Conservation (phyloP, 2,329 filamentous ascomycete genomes). For the Aspergillus pseudoviridinutans region DNA sequence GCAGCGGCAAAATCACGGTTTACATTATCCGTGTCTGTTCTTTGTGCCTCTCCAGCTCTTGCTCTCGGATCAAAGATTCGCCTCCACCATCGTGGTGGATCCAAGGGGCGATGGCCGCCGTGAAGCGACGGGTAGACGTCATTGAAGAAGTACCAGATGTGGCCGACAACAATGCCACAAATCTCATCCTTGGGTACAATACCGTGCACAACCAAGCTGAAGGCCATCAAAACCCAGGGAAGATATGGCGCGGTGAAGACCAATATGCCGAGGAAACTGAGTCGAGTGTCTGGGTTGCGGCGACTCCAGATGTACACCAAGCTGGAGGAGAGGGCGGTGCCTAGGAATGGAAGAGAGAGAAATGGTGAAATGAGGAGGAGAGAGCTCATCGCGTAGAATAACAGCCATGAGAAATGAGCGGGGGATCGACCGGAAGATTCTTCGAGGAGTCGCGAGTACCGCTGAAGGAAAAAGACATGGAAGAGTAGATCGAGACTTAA, state of each 20-base stretch:
- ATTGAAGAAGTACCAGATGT: conserved; percentile 97
- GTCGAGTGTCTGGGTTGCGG: conserved; percentile 83
- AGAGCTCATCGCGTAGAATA: conserved; percentile 76
- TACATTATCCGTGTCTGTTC: conserved; percentile 24
- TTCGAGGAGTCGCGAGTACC: conserved; percentile 91
- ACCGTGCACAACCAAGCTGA: conserved; percentile 87
- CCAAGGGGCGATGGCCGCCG: conserved; percentile 76
- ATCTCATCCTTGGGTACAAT: conserved; percentile 92
- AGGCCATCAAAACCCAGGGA: conserved; percentile 91
- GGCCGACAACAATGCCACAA: conserved; percentile 88
- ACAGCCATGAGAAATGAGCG: conserved; percentile 91
- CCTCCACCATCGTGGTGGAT: conserved; percentile 87
- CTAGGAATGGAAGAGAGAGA: conserved; percentile 87
- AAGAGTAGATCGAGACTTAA: conserved; percentile 92
- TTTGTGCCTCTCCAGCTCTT: conserved; percentile 9
- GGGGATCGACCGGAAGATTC: conserved; percentile 89
- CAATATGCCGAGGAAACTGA: conserved; percentile 83
- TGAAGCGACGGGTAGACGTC: conserved; percentile 94
- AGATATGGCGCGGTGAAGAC: conserved; percentile 93
- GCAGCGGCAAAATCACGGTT: conserved; percentile 33
- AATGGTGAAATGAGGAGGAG: conserved; percentile 80
- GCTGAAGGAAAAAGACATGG: conserved; percentile 96
- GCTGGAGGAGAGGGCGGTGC: conserved; percentile 86
- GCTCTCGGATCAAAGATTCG: conserved; percentile 63
- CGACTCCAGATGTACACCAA: conserved; percentile 98